A percentile compares a stretch with the other conserved stretches of the same genome.
Evolutionary conservation across 2,329 filamentous ascomycete genomes (phyloP).

Genomic region (Colletotrichum camelliae): DNA sequence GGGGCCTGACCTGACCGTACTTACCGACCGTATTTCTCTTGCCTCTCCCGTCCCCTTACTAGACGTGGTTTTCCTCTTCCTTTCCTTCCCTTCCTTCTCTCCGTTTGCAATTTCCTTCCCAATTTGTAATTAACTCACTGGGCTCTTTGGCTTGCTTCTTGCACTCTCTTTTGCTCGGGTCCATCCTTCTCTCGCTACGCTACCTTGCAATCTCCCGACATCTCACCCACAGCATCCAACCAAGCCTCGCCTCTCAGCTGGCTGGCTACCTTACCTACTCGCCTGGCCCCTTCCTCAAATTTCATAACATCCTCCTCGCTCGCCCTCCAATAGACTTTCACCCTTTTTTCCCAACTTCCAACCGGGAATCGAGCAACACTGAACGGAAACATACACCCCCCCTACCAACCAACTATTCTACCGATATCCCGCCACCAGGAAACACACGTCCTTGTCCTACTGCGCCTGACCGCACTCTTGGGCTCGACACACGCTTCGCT

Average conservation of each 20-base stretch:
- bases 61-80: background rate
- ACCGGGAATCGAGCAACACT: background rate
- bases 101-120: constrained; percentile 22
- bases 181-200: background rate
- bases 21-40: constrained; percentile 22
- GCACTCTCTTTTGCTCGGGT: background rate
- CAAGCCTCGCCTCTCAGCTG: background rate
- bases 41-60: constrained; percentile 18
- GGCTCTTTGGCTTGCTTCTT: background rate
- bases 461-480: constrained; percentile 4
- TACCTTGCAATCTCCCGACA: constrained; percentile 2
- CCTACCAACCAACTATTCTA: background rate
- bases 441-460: background rate
- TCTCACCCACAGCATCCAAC: background rate
- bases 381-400: background rate
- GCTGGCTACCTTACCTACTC: background rate
- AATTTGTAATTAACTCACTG: constrained; percentile 19
- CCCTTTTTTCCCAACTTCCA: background rate
- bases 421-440: background rate
- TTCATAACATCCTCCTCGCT: constrained; percentile 3
- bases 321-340: constrained; percentile 21
- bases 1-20: constrained; percentile 18
- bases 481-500: background rate
- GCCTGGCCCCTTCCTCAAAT: background rate
- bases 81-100: constrained; percentile 15